Conservation (phyloP, 2,329 filamentous ascomycete species). For the Alternaria sp. region DNA sequence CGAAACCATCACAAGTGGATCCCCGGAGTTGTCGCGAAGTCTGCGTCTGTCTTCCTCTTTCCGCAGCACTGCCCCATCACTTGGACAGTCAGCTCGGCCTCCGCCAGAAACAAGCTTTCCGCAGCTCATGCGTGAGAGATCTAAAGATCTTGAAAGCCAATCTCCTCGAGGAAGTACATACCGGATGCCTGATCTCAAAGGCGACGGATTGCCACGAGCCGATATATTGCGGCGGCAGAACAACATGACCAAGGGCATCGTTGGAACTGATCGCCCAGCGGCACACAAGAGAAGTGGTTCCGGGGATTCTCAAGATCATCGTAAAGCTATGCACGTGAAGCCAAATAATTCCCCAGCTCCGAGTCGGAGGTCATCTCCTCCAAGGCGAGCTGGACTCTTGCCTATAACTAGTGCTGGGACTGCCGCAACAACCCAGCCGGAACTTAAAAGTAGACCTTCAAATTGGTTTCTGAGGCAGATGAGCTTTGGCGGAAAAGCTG, state of each 20-base stretch:
- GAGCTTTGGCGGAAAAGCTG: slow-evolving; percentile 46
- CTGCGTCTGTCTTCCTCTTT: slow-evolving; percentile 41
- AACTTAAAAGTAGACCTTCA: slow-evolving; percentile 29
- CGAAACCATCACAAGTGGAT: slow-evolving; percentile 11
- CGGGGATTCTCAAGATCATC: slow-evolving; percentile 32
- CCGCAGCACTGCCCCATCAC: slow-evolving; percentile 29
- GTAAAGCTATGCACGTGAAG: slow-evolving; percentile 23
- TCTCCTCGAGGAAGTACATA: slow-evolving; percentile 28
- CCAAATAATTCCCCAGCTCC: slow-evolving; percentile 36
- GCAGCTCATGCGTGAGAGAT: slow-evolving; percentile 30
- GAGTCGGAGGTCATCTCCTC: slow-evolving; percentile 40
- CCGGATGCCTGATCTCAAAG: slow-evolving; percentile 16
- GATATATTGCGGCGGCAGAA: slow-evolving; percentile 42
- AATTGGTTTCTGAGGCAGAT: slow-evolving; percentile 49
- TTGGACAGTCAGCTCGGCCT: slow-evolving; percentile 32
- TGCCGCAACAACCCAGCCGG: slow-evolving; percentile 14
- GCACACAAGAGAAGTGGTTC: slow-evolving; percentile 33
- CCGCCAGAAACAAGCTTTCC: slow-evolving; percentile 32
- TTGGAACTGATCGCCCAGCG: slow-evolving; percentile 16
- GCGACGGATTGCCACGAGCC: slow-evolving; percentile 31
- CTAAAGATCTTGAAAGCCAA: slow-evolving; percentile 24
- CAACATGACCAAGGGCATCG: slow-evolving; percentile 15
- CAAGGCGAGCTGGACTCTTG: slow-evolving; percentile 27
- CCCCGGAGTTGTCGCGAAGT: slow-evolving; percentile 27
- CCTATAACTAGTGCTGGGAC: slow-evolving; percentile 10